These are phyloP conservation scores for Leucocoprinus leucothites DNA, from an alignment of 768 basidiomycete genomes.

Conservation along the genomic window DNA sequence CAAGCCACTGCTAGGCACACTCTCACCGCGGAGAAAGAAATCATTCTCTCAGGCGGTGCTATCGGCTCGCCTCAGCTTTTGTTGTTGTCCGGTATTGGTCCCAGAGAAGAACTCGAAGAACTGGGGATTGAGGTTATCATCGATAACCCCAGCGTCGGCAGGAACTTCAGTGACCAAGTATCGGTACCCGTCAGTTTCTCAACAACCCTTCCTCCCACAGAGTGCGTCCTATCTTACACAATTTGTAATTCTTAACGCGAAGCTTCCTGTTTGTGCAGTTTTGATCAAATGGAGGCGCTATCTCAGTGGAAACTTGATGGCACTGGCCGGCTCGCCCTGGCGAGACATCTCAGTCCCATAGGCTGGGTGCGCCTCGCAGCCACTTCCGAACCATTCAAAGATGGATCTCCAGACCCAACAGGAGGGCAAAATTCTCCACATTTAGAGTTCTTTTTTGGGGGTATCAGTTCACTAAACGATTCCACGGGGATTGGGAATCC, in stretches of 20 bases:
- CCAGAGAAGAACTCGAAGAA: constrained; percentile 8
- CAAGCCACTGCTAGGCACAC: too few species aligned
- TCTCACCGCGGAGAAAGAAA: constrained; percentile 16
- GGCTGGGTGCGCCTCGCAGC: constrained; percentile 12
- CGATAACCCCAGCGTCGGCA: constrained; percentile 18
- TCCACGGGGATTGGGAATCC: too few species aligned
- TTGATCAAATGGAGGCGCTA: not conserved
- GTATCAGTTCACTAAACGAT: too few species aligned
- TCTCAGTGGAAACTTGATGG: not conserved
- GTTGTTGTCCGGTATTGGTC: constrained; percentile 20
- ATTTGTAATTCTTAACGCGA: not conserved
- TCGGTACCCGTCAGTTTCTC: not conserved
- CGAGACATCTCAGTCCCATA: not conserved
- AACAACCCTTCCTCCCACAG: not conserved
- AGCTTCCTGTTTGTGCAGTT: not conserved
- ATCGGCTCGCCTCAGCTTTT: constrained; percentile 19
- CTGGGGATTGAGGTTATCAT: constrained; percentile 12
- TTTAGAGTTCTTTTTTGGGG: constrained; percentile 10
- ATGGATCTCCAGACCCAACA: constrained; percentile 5
- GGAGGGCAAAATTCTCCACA: constrained; percentile 13
- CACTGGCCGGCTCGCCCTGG: constrained; percentile 11
- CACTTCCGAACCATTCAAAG: constrained; percentile 9
- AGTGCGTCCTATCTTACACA: not conserved
- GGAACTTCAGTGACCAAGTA: constrained; percentile 17
- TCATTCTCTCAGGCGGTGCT: constrained; percentile 18